Base-by-base conservation (phyloP, 768 basidiomycete species). In the Cystofilobasidium ferigula region DNA sequence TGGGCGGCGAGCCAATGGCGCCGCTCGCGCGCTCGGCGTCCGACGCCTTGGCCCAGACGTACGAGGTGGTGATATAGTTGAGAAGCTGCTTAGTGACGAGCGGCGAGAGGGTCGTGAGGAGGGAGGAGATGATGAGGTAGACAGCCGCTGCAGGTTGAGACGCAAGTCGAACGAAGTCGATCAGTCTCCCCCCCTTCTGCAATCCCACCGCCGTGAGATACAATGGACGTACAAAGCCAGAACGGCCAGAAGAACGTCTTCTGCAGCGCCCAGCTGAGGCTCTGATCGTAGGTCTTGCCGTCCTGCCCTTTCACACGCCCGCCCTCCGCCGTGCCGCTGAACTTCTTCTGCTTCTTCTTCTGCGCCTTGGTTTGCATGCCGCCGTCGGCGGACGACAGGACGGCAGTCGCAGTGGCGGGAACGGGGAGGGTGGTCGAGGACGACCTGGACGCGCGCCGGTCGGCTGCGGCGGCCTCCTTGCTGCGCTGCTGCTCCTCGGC, bases 41-140 rank as follows among this genome's bases (percentile, higher is more conserved):
- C 0, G 76, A 74, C 78, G 72, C 40, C 73, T 76, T 71, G 73
- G 73, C 65, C 77, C 81, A 28, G 73, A 26, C 53, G 71, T 81
- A 85, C 0, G 81, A 80, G 2, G 80, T 76, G 0, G 79, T 77
- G 9, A 85, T 78, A 81, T 82, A 86, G 1, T 79, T 79, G n/a
- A 86, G 75, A 6, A 86, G 73, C 24, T 81, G 78, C 70, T 85
- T 84, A 70, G 77, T 83, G 24, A 85, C 73, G 1, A 86, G 78
- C 0, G 84, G 83, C 6, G 82, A 79, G 1, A 80, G 81, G 13
- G 82, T 82, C 60, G 78, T 78, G 43, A 83, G 57, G n/a, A 58
- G 42, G 35, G 73, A 65, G n/a, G 75, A 61, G 1, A 84, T 69
- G 62, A 81, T 80, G 35, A 84, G 73, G n/a, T 80, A 40, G 0